Conservation (phyloP, 1,139 yeast genomes). For the Geotrichum siamense region DNA sequence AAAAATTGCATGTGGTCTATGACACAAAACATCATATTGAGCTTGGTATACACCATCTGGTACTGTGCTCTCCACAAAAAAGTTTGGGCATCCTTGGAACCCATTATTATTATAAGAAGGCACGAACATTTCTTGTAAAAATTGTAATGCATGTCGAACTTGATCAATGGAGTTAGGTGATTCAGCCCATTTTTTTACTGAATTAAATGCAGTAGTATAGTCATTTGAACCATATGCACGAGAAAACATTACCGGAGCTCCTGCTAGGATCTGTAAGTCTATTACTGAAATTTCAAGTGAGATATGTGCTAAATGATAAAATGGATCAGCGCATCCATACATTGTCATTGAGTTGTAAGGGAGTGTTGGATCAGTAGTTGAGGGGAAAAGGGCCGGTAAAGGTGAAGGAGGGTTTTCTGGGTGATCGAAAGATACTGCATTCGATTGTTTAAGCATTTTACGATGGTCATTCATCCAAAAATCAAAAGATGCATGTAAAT, state of each 20-base stretch:
- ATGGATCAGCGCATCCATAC: slow-evolving; percentile 29
- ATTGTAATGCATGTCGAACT: slow-evolving; percentile 27
- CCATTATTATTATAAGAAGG: neutral
- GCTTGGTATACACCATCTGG: slow-evolving; percentile 37
- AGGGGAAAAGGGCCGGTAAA: neutral
- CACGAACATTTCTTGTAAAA: slow-evolving; percentile 28
- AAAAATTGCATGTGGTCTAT: slow-evolving; percentile 51
- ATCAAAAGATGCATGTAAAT: slow-evolving; percentile 9
- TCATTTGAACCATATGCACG: slow-evolving; percentile 36
- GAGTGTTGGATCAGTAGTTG: slow-evolving; percentile 3
- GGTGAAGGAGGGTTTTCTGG: neutral
- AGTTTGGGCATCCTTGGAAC: slow-evolving; percentile 15
- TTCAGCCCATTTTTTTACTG: slow-evolving; percentile 6
- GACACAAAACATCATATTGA: slow-evolving; percentile 46
- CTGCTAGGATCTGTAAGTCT: slow-evolving; percentile 72
- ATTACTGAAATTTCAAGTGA: slow-evolving; percentile 64
- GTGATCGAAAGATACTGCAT: slow-evolving; percentile 22
- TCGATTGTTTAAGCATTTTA: slow-evolving; percentile 12
- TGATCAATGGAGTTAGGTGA: slow-evolving; percentile 1
- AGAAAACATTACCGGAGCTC: slow-evolving; percentile 64
- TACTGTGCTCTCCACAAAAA: slow-evolving; percentile 27
- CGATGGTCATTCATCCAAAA: slow-evolving; percentile 13
- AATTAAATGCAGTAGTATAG: slow-evolving; percentile 14
- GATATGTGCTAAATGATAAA: slow-evolving; percentile 62
- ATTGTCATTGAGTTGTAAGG: slow-evolving; percentile 18